Percentiles rank a stretch among this genome's conserved stretches.
Conservation (phyloP, 1,284 basidiomycete species). For the Schizophyllum commune region DNA sequence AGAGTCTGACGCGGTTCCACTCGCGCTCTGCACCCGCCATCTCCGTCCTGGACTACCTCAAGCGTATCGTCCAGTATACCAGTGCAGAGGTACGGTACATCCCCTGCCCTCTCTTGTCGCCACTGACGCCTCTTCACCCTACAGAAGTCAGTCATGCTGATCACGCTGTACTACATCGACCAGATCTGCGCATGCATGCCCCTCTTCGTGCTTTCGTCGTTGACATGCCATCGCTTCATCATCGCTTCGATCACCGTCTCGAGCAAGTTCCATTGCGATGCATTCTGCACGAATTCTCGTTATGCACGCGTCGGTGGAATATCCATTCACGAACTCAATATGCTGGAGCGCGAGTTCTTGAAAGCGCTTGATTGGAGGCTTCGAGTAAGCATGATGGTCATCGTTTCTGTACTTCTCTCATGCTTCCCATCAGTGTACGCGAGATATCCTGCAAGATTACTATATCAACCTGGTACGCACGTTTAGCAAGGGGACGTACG, state of each 20-base stretch:
- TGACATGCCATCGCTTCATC: conserved; percentile 93
- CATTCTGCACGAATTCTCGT: conserved; percentile 86
- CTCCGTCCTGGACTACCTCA: conserved; percentile 81
- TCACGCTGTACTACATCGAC: conserved; percentile 91
- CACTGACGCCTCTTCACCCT: conserved; percentile 7
- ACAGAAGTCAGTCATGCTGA: conserved; percentile 82
- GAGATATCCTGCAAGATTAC: conserved; percentile 75
- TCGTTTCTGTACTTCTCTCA: conserved; percentile 13
- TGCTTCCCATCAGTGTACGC: conserved; percentile 50
- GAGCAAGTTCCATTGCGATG: conserved; percentile 88
- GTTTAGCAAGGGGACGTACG: conserved; percentile 54
- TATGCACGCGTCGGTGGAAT: conserved; percentile 95
- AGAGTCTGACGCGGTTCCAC: conserved; percentile 88
- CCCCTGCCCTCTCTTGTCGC: conserved; percentile 4
- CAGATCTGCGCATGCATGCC: conserved; percentile 83
- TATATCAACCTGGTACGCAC: conserved; percentile 79
- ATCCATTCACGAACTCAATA: conserved; percentile 81
- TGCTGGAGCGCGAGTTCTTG: conserved; percentile 89
- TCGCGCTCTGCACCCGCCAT: conserved; percentile 84
- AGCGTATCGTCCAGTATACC: conserved; percentile 86
- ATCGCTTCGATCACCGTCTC: conserved; percentile 85
- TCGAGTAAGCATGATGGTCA: conserved; percentile 55
- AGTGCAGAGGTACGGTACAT: conserved; percentile 72
- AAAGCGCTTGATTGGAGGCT: conserved; percentile 87
- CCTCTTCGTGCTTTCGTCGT: conserved; percentile 83